Percentiles rank a stretch among this genome's conserved stretches.
Evolutionary conservation across 768 basidiomycete genomes (phyloP).

Genomic region (Mycena crocata): DNA sequence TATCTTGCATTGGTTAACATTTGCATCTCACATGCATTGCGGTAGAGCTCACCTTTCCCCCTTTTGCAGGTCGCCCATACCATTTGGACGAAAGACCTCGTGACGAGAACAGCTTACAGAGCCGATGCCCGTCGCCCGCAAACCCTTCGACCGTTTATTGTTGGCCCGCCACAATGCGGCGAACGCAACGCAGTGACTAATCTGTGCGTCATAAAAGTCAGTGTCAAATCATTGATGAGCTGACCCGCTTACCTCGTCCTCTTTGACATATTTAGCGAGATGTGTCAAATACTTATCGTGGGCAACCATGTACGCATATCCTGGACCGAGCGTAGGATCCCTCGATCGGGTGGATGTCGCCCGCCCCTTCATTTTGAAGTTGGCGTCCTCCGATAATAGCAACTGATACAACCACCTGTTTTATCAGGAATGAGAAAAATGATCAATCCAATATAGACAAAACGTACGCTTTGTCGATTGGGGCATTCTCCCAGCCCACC

Average conservation of each 20-base stretch:
- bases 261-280: not conserved
- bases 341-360: constrained; percentile 10
- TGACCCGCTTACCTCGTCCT: constrained; percentile 21
- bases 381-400: constrained; percentile 28
- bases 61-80: constrained; percentile 41
- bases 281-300: constrained; percentile 13
- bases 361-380: constrained; percentile 33
- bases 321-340: constrained; percentile 31
- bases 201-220: constrained; percentile 21
- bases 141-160: constrained; percentile 32
- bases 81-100: constrained; percentile 30
- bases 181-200: constrained; percentile 30
- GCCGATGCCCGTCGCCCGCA: constrained; percentile 36
- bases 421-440: no score
- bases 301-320: constrained; percentile 32
- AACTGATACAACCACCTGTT: constrained; percentile 23
- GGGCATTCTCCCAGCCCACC: not conserved
- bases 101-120: constrained; percentile 35
- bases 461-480: constrained; percentile 12
- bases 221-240: no score
- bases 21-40: no score
- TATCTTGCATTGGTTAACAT: constrained; percentile 22
- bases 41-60: constrained; percentile 36
- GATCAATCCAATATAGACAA: not conserved
- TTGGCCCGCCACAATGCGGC: constrained; percentile 25